Evolutionary conservation across 805 yeast genomes (phyloP).

Genomic region (Torulaspora franciscae): DNA sequence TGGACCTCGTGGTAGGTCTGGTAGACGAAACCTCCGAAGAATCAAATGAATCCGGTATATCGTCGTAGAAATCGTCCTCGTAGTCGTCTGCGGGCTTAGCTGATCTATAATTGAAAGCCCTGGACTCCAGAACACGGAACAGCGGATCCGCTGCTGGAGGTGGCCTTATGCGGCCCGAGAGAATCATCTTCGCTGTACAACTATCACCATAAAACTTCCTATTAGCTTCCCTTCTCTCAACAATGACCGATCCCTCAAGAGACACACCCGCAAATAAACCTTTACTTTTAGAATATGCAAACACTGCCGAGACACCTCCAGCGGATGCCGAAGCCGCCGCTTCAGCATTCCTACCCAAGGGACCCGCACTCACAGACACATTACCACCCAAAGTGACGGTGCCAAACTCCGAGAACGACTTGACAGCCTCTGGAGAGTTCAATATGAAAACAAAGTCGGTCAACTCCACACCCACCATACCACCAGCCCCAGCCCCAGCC

Average conservation of each 20-base stretch:
- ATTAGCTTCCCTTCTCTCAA: conserved; percentile 97
- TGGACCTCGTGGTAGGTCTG: conserved; percentile 28
- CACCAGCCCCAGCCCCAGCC: conserved; percentile 99
- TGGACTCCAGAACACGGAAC: conserved; percentile 77
- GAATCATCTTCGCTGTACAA: conserved; percentile 81
- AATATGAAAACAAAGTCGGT: conserved; percentile 94
- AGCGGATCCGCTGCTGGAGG: conserved; percentile 89
- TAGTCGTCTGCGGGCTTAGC: conserved; percentile 69
- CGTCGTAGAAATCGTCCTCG: conserved; percentile 59
- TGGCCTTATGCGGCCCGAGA: conserved; percentile 83
- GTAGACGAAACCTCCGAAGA: conserved; percentile 33
- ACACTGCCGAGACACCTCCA: conserved; percentile 82
- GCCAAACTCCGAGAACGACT: conserved; percentile 89
- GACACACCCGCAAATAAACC: conserved; percentile 98
- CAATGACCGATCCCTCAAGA: conserved; percentile 88
- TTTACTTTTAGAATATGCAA: conserved; percentile 90
- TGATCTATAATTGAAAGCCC: conserved; percentile 63
- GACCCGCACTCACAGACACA: conserved; percentile 94
- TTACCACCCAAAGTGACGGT: conserved; percentile 94
- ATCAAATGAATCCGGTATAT: conserved; percentile 44
- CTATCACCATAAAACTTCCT: conserved; percentile 86
- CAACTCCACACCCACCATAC: conserved; percentile 92
- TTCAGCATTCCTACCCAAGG: conserved; percentile 94
- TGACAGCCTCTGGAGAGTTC: conserved; percentile 83
- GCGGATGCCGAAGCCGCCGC: conserved; percentile 94